These are phyloP conservation scores for Boletus sensibilis DNA, from an alignment of 768 basidiomycete species.

Conservation along the genomic window DNA sequence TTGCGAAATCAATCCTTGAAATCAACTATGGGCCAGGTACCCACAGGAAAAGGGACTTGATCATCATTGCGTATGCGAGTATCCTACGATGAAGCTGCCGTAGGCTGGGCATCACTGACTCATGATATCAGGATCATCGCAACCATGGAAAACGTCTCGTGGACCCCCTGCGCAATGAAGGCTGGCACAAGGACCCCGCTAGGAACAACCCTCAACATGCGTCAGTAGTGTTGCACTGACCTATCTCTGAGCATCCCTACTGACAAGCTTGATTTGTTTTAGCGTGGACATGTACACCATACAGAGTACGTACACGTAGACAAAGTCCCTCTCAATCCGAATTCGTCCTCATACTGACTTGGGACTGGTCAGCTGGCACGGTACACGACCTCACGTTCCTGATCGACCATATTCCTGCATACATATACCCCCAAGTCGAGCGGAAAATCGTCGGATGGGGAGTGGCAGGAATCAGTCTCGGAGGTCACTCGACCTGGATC, in stretches of 20 bases:
- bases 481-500: constrained; percentile 84
- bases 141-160: constrained; percentile 32
- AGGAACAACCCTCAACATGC: constrained; percentile 28
- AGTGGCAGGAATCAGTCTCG: constrained; percentile 74
- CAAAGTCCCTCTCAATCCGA: neutral
- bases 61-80: constrained; percentile 30
- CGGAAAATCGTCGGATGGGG: constrained; percentile 65
- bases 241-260: neutral
- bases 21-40: constrained; percentile 9
- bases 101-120: neutral
- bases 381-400: constrained; percentile 75
- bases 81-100: neutral
- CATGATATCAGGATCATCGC: constrained; percentile 27
- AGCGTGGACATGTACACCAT: constrained; percentile 34
- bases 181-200: constrained; percentile 24
- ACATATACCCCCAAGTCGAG: constrained; percentile 69
- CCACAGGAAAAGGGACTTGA: constrained; percentile 25
- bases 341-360: neutral
- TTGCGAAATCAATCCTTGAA: constrained; percentile 26
- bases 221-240: constrained; percentile 15
- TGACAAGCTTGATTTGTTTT: constrained; percentile 4
- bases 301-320: constrained; percentile 24
- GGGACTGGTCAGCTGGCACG: constrained; percentile 46
- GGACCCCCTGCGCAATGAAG: constrained; percentile 24
- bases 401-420: constrained; percentile 74